phyloP scores from a whole-genome alignment of 345 rosid species.

The Brassica juncea region DNA sequence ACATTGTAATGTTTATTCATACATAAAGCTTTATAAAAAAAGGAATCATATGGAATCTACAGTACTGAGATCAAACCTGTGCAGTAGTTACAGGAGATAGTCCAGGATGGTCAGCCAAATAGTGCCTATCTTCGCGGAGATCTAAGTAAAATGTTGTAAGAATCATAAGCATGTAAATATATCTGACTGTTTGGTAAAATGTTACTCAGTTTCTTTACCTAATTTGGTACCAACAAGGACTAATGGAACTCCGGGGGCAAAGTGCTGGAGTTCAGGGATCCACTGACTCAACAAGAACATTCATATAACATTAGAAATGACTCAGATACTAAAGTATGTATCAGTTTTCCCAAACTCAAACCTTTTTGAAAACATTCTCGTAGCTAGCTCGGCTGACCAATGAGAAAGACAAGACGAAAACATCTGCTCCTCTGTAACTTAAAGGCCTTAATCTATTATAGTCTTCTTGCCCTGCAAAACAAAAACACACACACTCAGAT shows the following conservation, averaged over 20 bases:
- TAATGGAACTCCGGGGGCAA: constrained; percentile 83
- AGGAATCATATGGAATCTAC: not conserved
- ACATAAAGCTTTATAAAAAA: not conserved
- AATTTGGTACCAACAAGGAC: constrained; percentile 92
- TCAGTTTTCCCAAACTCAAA: constrained; percentile 14
- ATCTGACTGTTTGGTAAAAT: constrained; percentile 16
- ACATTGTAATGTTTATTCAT: not conserved
- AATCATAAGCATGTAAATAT: constrained; percentile 19
- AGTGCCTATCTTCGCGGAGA: constrained; percentile 95
- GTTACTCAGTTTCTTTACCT: constrained; percentile 52
- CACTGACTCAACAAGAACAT: constrained; percentile 60
- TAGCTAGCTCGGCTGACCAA: constrained; percentile 95
- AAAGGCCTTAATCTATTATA: constrained; percentile 95
- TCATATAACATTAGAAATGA: constrained; percentile 30
- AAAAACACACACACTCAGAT: not conserved
- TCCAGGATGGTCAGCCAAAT: constrained; percentile 96
- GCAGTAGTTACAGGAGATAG: constrained; percentile 84
- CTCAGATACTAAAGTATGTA: not conserved
- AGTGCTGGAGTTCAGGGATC: constrained; percentile 97
- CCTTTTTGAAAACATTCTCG: constrained; percentile 94
- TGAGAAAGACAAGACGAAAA: constrained; percentile 94
- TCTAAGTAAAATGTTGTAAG: constrained; percentile 50
- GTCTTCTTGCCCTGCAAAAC: constrained; percentile 82
- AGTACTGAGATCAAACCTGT: constrained; percentile 53
- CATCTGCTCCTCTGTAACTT: constrained; percentile 98